Percentiles rank a stretch among this genome's conserved stretches.
These are phyloP conservation scores for Anthostomella pinea DNA, from an alignment of 2,329 filamentous ascomycete genomes.

Conservation along the genomic window DNA sequence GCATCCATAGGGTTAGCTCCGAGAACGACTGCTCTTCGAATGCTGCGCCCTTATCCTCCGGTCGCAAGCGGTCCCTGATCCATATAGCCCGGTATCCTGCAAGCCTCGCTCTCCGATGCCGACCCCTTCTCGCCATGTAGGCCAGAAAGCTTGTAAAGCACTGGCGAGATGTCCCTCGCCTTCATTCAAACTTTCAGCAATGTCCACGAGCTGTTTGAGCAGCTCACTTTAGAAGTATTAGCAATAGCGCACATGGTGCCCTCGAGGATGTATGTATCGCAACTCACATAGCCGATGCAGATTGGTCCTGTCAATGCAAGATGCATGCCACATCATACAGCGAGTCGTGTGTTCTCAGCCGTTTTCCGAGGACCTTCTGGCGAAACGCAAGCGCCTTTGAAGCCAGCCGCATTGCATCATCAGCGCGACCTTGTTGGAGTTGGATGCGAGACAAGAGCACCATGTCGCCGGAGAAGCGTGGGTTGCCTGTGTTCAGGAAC, in stretches of 20 bases:
- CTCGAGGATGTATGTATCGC: neutral
- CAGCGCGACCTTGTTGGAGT: constrained; percentile 18
- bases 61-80: constrained; percentile 11
- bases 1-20: constrained; percentile 20
- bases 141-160: constrained; percentile 21
- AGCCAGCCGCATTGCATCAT: constrained; percentile 21
- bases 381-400: constrained; percentile 24
- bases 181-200: constrained; percentile 22
- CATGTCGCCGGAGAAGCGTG: constrained; percentile 27
- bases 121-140: constrained; percentile 8
- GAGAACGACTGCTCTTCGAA: constrained; percentile 21
- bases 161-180: constrained; percentile 23
- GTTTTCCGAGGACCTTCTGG: constrained; percentile 21
- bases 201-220: constrained; percentile 21
- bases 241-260: neutral
- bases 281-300: constrained; percentile 22
- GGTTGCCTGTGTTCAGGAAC: constrained; percentile 32
- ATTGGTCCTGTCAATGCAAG: constrained; percentile 14
- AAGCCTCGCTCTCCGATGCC: neutral
- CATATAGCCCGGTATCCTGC: constrained; percentile 11
- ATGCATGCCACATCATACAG: constrained; percentile 23
- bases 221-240: constrained; percentile 11
- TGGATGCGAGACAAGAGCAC: constrained; percentile 26
- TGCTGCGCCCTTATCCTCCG: constrained; percentile 14
- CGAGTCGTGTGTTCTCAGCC: constrained; percentile 25